Evolutionary conservation across 805 yeast species (phyloP).

Genomic region (Kuraishia cidri): DNA sequence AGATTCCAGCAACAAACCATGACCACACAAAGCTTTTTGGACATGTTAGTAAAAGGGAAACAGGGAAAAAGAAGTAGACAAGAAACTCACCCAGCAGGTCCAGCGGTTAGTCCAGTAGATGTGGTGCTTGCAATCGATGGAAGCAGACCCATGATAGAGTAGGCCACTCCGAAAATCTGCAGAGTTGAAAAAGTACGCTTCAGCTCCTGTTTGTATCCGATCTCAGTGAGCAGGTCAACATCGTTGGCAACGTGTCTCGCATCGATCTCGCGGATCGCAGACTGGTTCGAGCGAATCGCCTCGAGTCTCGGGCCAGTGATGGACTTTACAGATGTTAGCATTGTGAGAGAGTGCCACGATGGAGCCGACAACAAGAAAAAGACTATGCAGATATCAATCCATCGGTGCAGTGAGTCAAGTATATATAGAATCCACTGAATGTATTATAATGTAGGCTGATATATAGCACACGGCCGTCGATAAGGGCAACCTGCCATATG

Average conservation of each 20-base stretch:
- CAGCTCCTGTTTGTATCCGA: constrained; percentile 59
- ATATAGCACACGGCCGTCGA: too few species aligned
- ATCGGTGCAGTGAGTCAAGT: too few species aligned
- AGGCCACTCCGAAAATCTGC: constrained; percentile 54
- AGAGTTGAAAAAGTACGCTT: constrained; percentile 48
- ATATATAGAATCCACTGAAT: too few species aligned
- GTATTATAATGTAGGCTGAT: too few species aligned
- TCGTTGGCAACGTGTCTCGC: constrained; percentile 17
- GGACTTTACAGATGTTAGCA: not conserved
- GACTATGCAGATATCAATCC: too few species aligned
- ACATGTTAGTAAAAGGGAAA: too few species aligned
- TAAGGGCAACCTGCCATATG: too few species aligned
- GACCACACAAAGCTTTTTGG: constrained; percentile 54
- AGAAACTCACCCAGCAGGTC: constrained; percentile 55
- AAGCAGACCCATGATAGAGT: constrained; percentile 56
- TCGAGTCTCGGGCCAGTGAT: not conserved
- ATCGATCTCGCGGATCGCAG: constrained; percentile 12
- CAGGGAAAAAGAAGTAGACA: too few species aligned
- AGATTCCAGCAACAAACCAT: constrained; percentile 38
- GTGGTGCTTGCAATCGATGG: constrained; percentile 57
- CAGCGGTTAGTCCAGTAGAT: constrained; percentile 45
- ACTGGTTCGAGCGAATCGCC: constrained; percentile 3
- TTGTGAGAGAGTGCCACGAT: too few species aligned
- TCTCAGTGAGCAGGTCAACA: constrained; percentile 32
- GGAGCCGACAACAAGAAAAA: too few species aligned